These are phyloP conservation scores for Monosporascus sp. DNA, from an alignment of 2,329 filamentous ascomycete species.

Conservation along the genomic window DNA sequence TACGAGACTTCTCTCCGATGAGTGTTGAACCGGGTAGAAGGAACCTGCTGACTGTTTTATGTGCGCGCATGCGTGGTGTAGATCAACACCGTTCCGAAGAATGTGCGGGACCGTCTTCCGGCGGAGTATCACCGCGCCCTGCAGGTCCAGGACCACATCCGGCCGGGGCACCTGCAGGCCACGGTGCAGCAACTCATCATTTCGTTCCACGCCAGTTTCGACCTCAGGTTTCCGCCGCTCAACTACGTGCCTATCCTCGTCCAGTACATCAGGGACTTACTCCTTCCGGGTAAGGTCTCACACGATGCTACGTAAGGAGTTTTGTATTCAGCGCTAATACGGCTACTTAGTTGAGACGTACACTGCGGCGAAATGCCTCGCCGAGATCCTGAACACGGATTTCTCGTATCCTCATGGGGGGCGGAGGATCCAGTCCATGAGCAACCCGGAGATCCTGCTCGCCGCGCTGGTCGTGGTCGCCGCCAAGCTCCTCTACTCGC, in stretches of 20 bases:
- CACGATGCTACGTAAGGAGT: background rate
- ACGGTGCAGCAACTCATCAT: conserved; percentile 56
- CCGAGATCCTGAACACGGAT: conserved; percentile 42
- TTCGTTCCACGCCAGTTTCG: conserved; percentile 63
- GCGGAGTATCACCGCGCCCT: conserved; percentile 54
- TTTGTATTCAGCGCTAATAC: conserved; percentile 17
- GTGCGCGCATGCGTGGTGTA: conserved; percentile 17
- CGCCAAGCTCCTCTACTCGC: conserved; percentile 74
- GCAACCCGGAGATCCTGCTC: conserved; percentile 71
- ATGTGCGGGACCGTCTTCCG: conserved; percentile 62
- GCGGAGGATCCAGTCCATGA: conserved; percentile 41
- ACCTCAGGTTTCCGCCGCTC: conserved; percentile 65
- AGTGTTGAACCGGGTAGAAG: background rate
- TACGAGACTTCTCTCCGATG: conserved; percentile 29
- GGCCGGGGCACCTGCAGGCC: conserved; percentile 57
- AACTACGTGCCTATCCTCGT: conserved; percentile 66
- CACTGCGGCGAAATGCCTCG: conserved; percentile 52
- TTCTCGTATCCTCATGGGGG: conserved; percentile 53
- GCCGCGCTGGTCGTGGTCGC: conserved; percentile 67
- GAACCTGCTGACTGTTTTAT: conserved; percentile 1
- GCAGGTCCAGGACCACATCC: conserved; percentile 44
- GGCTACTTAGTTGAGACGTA: conserved; percentile 56
- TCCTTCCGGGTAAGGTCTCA: conserved; percentile 60
- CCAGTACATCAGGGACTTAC: conserved; percentile 64
- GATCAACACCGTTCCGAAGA: conserved; percentile 54